Evolutionary conservation across 2,329 filamentous ascomycete genomes (phyloP), one percentile per base, ranked within the genome.

Genomic region (Ophiocordyceps camponoti-saundersi): DNA sequence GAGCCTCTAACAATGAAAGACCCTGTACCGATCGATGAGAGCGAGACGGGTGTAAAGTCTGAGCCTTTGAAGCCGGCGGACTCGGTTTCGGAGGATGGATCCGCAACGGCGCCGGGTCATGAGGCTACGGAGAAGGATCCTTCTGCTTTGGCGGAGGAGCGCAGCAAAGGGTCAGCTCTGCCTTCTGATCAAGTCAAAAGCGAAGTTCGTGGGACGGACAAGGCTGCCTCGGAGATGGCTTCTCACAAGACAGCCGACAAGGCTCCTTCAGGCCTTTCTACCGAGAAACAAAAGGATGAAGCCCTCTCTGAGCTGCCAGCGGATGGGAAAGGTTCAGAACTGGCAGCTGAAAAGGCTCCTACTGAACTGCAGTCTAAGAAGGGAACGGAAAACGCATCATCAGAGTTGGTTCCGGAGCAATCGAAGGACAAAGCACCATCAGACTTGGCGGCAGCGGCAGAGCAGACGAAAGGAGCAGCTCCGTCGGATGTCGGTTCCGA

Each of bases 21-120:
- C 21, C 43, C 43, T 8, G 29, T 30, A 3, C 43, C 32, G 6
- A 45, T 40, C 42, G 42, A 51, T 18, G 48, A 48, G 6, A 48
- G 53, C 20, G 45, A 50, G 18, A 34, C 21, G 10, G 47, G 39
- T 18, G 45, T 44, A 11, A 44, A 48, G 44, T 39, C 47, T 36
- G 47, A 51, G 46, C 32, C 44, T 6, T n/a, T 36, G 20, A 32
- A 48, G 16, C 40, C 42, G 7, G 20, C 44, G 2, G 48, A 50
- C 6, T 44, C 49, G n/a, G 30, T 47, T n/a, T 41, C 46, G 46
- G 49, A 48, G 32, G 32, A 16, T 15, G 32, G 13, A 36, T 36
- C 32, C 13, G 13, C 11, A 2, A 36, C 32, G 13, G 23, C 23
- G 23, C 23, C 23, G 23, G 15, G 8, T 21, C 13, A 8, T 4